Evolutionary conservation across 2,329 filamentous ascomycete species (phyloP), one percentile per base, ranked within the genome.

Genomic region (Incumbomyces delicatus): DNA sequence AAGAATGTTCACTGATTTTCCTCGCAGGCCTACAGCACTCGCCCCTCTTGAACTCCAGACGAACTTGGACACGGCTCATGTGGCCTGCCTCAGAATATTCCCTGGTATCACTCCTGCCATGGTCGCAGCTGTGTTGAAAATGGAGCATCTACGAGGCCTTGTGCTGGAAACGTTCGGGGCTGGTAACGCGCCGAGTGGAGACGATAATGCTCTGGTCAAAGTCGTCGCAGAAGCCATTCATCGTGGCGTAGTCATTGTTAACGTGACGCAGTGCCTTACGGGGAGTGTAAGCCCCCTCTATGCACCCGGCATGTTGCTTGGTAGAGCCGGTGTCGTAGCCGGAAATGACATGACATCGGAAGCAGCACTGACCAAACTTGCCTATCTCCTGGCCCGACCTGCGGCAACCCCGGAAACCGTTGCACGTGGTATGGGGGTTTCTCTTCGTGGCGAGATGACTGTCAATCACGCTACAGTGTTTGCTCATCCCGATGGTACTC

Each of bases 91-190:
- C 58, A 83, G 88, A 48, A 84, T 95, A 53, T 95, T 95, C 65
- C 89, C 89, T 0, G 89, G 89, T 29, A 94, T 95, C 67, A 85
- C 85, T 63, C 85, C 88, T n/a, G 83, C 88, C 61, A 94, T 95
- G 85, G 76, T 95, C 29, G 87, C 92, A 60, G 83, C 85, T 1
- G 87, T 95, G 13, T 72, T 95, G 50, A 76, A 76, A 37, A 70
- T 88, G 29, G 80, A 86, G n/a, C 80, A 80, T 39, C 73, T 95
- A 12, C 79, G 81, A 41, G 89, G 89, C 1, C 73, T 95, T 41
- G 81, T 95, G 33, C 76, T 95, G 36, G 88, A 95, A 67, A 95
- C 88, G 0, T 95, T 95, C 63, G 89, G 89, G 50, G 88, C 92
- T 62, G 89, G 89, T 47, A 95, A 95, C 66, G 85, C 89, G 10